phyloP scores from a whole-genome alignment of 2,329 filamentous ascomycete species.

The Sphaerostilbella broomeana region DNA sequence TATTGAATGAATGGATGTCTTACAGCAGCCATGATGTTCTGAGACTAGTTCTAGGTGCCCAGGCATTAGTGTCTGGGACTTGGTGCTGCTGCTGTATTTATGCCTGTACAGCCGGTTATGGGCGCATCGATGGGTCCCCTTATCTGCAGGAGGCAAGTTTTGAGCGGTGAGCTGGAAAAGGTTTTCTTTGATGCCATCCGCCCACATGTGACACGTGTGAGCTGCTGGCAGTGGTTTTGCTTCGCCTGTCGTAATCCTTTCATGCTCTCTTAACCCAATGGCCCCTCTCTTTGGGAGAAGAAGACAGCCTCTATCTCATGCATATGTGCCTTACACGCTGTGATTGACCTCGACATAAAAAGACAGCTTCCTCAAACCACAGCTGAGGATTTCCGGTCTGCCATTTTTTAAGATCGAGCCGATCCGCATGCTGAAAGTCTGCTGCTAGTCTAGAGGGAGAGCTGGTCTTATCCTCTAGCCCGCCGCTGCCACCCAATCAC shows the following conservation, averaged over 20 bases:
- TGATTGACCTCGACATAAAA: background rate
- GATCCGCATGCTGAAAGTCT: slow-evolving; percentile 6
- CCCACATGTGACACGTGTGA: slow-evolving; percentile 13
- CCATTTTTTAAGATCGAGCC: no score
- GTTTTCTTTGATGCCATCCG: background rate
- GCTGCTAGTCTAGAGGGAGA: slow-evolving; percentile 8
- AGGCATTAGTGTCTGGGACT: no score
- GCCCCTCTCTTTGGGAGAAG: slow-evolving; percentile 6
- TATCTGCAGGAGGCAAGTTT: background rate
- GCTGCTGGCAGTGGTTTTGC: slow-evolving; percentile 1
- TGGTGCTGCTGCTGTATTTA: no score
- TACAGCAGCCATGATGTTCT: no score
- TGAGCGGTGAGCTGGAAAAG: slow-evolving; percentile 11
- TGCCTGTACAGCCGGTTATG: no score
- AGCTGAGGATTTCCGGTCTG: no score
- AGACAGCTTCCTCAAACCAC: no score
- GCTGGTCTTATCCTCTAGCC: slow-evolving; percentile 4
- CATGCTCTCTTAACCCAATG: slow-evolving; percentile 8
- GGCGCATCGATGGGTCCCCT: no score
- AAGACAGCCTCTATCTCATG: slow-evolving; percentile 1
- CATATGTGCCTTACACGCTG: slow-evolving; percentile 9
- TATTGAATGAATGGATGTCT: no score
- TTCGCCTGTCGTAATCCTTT: no score
- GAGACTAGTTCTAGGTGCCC: no score
- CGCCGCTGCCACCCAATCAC: slow-evolving; percentile 7